Evolutionary conservation across 257 asterid species (phyloP).

Genomic region (Phtheirospermum japonicum): DNA sequence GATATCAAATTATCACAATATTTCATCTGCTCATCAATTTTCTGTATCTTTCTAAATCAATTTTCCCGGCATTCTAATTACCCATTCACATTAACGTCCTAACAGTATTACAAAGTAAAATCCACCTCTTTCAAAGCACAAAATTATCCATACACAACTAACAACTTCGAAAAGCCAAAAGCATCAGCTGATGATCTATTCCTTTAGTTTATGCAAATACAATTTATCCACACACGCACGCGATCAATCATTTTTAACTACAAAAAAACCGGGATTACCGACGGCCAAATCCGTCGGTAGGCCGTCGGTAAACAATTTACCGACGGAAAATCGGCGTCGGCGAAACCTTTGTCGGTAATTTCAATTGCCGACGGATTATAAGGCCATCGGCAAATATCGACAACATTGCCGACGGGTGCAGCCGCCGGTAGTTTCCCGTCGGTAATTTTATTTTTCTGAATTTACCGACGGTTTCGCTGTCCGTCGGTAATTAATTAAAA

Average conservation of each 20-base stretch:
- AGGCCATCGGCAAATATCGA: no score
- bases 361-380: no score
- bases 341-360: no score
- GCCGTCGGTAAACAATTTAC: no score
- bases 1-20: constrained; percentile 1
- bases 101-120: constrained; percentile 6
- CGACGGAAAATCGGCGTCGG: no score
- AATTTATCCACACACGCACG: background rate
- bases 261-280: no score
- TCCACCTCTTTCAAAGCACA: constrained; percentile 15
- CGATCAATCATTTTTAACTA: background rate
- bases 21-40: constrained; percentile 2
- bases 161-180: constrained; percentile 2
- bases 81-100: constrained; percentile 10
- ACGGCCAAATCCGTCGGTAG: no score
- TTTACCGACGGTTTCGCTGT: no score
- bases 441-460: no score
- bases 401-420: no score
- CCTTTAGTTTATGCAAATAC: background rate
- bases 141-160: constrained; percentile 2
- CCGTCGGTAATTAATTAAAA: no score
- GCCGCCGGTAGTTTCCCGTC: no score
- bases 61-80: background rate
- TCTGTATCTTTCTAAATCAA: constrained; percentile 5
- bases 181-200: constrained; percentile 4